A percentile compares a stretch with the other conserved stretches of the same genome.
Evolutionary conservation across 805 yeast genomes (phyloP).

Genomic region (Lipomyces kockii): DNA sequence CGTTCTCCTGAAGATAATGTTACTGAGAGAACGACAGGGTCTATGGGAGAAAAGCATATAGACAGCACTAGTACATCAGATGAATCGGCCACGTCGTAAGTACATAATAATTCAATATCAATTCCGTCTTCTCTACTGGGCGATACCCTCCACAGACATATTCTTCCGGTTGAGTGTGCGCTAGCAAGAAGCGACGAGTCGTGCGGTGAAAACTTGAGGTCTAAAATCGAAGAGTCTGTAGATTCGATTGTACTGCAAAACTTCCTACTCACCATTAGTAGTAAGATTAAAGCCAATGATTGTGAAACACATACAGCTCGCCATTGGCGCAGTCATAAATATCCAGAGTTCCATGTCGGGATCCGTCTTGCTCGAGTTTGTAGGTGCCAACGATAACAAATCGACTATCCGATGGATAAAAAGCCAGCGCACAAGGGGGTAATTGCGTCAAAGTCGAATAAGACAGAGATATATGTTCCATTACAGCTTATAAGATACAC

Average conservation of each 20-base stretch:
- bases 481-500: not conserved
- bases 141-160: constrained; percentile 63
- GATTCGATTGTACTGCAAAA: constrained; percentile 28
- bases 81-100: constrained; percentile 14
- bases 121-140: not conserved
- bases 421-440: constrained; percentile 85
- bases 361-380: constrained; percentile 62
- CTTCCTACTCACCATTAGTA: constrained; percentile 16
- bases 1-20: constrained; percentile 74
- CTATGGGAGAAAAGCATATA: constrained; percentile 57
- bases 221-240: constrained; percentile 62
- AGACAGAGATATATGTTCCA: constrained; percentile 7
- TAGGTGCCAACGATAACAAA: constrained; percentile 78
- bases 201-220: constrained; percentile 68
- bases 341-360: constrained; percentile 68
- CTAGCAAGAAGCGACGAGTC: constrained; percentile 57
- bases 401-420: constrained; percentile 56
- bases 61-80: constrained; percentile 53
- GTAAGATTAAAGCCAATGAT: not conserved
- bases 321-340: constrained; percentile 45
- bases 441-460: constrained; percentile 48
- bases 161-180: constrained; percentile 81
- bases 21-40: constrained; percentile 50
- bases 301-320: constrained; percentile 17
- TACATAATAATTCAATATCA: not conserved